Base-by-base conservation (phyloP, 495 filamentous ascomycete species). In the Aspergillus saccharolyticus region DNA sequence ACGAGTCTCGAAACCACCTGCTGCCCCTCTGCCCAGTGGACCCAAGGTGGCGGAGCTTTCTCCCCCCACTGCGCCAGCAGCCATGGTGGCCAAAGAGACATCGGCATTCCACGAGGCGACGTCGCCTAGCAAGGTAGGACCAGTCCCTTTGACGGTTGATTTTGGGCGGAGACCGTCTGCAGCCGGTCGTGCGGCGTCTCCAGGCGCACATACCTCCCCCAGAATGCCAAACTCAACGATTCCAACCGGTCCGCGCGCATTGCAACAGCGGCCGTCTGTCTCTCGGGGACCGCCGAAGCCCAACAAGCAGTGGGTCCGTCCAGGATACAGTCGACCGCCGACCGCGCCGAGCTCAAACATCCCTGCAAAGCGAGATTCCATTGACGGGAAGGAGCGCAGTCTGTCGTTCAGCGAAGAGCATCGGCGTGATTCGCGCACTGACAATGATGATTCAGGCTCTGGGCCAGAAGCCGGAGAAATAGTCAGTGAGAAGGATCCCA, bases 291-390 rank as follows among this genome's bases (percentile, higher is more conserved):
- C 63, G 39, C 70, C 62, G 42, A 81, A 71, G 55, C 64, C 53
- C 61, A 84, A 78, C 57, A 85, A 85, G 53, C 82, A 81, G 63
- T 87, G 84, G 84, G 78, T 83, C 54, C 85, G 83, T 49, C 78
- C 83, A 5, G 73, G 68, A 17, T 77, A 72, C 44, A 59, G 54
- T 30, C 69, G 71, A 39, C 65, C 64, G 0, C 66, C 68, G 2
- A 56, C 70, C 2, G 48, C 58, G 18, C 60, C 60, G 18, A 55
- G 62, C 74, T 58, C 76, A 54, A 45, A 45, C 22, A 42, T 73
- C 59, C 55, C 73, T 57, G 45, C 70, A 57, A 57, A 73, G 66
- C 63, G 79, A 12, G 78, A 57, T 54, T 72, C 58, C 53, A 70
- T 63, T 20, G 79, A 82, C 49, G 70, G 73, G n/a, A 65, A 73